Conservation (phyloP, 1,284 basidiomycete species). For the Leccinum angustisporum region DNA sequence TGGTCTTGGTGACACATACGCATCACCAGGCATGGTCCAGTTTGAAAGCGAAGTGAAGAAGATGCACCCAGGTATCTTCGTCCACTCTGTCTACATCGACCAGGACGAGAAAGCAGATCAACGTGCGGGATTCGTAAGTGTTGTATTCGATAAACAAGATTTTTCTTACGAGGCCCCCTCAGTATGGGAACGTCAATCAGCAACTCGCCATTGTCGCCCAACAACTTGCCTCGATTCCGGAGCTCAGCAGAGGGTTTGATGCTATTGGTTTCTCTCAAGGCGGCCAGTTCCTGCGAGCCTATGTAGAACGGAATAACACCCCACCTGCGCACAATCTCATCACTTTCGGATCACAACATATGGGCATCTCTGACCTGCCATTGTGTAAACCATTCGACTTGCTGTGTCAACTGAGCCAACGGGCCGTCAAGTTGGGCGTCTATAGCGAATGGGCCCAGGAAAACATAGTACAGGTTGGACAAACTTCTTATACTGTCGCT, state of each 20-base stretch:
- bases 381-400: conserved; percentile 69
- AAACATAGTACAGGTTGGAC: conserved; percentile 72
- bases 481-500: background rate
- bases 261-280: conserved; percentile 93
- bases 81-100: conserved; percentile 80
- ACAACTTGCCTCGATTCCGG: conserved; percentile 67
- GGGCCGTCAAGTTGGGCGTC: conserved; percentile 71
- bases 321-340: conserved; percentile 84
- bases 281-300: conserved; percentile 90
- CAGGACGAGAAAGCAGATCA: conserved; percentile 69
- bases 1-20: conserved; percentile 77
- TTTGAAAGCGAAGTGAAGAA: conserved; percentile 68
- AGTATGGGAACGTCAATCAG: conserved; percentile 82
- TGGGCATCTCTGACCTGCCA: conserved; percentile 85
- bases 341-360: conserved; percentile 85
- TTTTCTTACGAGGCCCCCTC: conserved; percentile 6
- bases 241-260: conserved; percentile 80
- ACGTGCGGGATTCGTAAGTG: conserved; percentile 76
- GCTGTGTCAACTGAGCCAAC: conserved; percentile 74
- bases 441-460: conserved; percentile 84
- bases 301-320: conserved; percentile 81
- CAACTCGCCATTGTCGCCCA: conserved; percentile 68
- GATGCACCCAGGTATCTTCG: conserved; percentile 81
- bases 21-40: conserved; percentile 65
- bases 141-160: background rate